Evolutionary conservation across 176 grass and related monocot genomes (phyloP).

Genomic region (Poa pratensis): DNA sequence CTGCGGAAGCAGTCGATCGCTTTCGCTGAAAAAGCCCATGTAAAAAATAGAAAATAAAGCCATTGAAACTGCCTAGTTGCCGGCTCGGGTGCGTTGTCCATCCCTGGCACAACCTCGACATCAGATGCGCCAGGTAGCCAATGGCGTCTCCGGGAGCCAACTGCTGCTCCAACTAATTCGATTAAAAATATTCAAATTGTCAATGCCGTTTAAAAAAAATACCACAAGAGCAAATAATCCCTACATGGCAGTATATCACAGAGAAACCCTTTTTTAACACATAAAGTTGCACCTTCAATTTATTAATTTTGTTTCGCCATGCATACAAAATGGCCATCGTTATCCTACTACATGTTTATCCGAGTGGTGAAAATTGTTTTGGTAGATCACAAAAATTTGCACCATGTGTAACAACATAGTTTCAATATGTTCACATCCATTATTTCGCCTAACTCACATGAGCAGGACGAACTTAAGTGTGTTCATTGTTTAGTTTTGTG

Average conservation of each 20-base stretch:
- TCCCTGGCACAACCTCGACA: background rate
- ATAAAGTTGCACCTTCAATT: background rate
- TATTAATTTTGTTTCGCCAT: background rate
- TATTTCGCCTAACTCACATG: background rate
- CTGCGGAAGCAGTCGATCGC: background rate
- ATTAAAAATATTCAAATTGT: background rate
- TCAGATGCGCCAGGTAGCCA: background rate
- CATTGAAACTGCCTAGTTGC: background rate
- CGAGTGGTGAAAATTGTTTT: background rate
- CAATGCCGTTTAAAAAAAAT: background rate
- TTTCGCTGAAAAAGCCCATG: slow-evolving; percentile 8
- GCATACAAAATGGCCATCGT: background rate
- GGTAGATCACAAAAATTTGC: background rate
- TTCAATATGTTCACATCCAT: background rate
- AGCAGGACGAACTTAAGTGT: background rate
- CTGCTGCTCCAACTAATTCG: background rate
- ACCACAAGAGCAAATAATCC: background rate
- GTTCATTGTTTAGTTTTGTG: background rate
- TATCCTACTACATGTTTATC: background rate
- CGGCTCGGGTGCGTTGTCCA: background rate
- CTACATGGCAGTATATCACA: background rate
- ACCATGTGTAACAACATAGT: background rate
- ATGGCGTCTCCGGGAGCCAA: background rate
- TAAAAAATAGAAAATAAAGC: background rate
- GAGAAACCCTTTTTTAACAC: background rate